Conservation (phyloP, 176 grass and related monocot species). For the Musa itinerans region DNA sequence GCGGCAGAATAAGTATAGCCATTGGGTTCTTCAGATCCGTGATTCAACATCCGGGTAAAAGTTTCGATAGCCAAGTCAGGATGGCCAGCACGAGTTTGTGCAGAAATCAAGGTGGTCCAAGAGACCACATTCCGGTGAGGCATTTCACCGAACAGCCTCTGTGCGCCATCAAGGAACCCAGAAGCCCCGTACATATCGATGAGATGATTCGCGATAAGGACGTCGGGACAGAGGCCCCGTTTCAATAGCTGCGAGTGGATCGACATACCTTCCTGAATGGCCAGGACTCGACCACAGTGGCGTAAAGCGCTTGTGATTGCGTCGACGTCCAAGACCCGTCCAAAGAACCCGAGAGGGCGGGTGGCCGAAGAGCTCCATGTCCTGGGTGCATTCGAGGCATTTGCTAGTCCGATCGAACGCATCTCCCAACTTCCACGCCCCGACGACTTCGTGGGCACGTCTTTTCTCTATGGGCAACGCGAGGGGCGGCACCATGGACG, state of each 20-base stretch:
- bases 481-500: no score
- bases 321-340: slow-evolving; percentile 8
- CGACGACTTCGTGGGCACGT: not conserved
- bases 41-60: slow-evolving; percentile 21
- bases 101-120: slow-evolving; percentile 29
- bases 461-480: not conserved
- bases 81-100: slow-evolving; percentile 14
- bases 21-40: slow-evolving; percentile 21
- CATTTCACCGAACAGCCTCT: slow-evolving; percentile 25
- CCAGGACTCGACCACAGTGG: slow-evolving; percentile 1
- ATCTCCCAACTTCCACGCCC: not conserved
- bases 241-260: slow-evolving; percentile 20
- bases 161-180: not conserved
- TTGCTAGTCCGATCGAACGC: not conserved
- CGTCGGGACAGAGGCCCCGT: slow-evolving; percentile 5
- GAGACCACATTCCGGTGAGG: slow-evolving; percentile 28
- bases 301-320: slow-evolving; percentile 10
- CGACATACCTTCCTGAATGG: slow-evolving; percentile 14
- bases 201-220: slow-evolving; percentile 23
- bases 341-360: not conserved
- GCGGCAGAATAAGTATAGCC: slow-evolving; percentile 22
- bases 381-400: not conserved
- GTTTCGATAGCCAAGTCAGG: slow-evolving; percentile 14
- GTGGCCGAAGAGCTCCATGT: not conserved
- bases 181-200: slow-evolving; percentile 16